Conservation (phyloP, 192 early-diverging fungal genomes). For the Rhizophagus sp. region DNA sequence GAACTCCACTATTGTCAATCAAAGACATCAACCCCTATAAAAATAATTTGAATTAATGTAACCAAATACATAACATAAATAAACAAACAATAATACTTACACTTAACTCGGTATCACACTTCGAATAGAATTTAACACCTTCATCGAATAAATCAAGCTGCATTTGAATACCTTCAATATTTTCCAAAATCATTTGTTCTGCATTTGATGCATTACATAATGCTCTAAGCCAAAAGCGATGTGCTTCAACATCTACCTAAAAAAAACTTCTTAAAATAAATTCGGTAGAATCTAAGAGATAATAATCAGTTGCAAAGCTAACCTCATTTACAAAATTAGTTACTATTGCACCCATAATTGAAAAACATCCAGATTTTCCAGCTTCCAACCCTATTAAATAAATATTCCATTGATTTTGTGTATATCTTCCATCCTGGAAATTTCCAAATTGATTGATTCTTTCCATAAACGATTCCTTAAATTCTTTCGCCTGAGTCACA, state of each 20-base stretch:
- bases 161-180: background rate
- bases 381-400: conserved; percentile 24
- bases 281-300: background rate
- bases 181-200: background rate
- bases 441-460: conserved; percentile 6
- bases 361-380: conserved; percentile 13
- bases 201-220: background rate
- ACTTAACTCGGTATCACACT: conserved; percentile 13
- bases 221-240: conserved; percentile 16
- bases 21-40: conserved; percentile 15
- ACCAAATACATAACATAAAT: background rate
- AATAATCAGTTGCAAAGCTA: background rate
- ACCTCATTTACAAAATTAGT: background rate
- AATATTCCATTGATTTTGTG: conserved; percentile 18
- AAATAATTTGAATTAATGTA: background rate
- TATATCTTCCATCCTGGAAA: background rate
- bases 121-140: background rate
- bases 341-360: conserved; percentile 5
- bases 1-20: background rate
- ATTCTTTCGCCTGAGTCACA: background rate
- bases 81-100: background rate
- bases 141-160: background rate
- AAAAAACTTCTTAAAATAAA: background rate
- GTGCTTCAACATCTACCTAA: conserved; percentile 20
- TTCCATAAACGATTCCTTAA: background rate